These are phyloP conservation scores for Dictyostelium purpureum DNA, from an alignment of 78 protist genomes.

Conservation along the genomic window DNA sequence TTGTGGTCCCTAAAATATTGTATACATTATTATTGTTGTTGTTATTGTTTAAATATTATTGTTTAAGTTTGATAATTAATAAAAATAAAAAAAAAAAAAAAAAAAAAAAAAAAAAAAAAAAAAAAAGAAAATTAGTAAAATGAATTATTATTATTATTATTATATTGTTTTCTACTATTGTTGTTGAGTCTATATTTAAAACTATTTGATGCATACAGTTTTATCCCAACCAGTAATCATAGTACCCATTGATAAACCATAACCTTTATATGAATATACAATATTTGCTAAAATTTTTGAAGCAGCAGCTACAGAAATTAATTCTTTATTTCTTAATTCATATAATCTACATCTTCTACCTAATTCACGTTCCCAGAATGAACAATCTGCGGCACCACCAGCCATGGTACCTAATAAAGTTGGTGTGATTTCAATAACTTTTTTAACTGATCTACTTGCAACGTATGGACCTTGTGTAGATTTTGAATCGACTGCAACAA, in stretches of 20 bases:
- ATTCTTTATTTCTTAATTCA: constrained; percentile 93
- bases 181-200: too few relatives aligned
- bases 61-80: too few relatives aligned
- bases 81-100: too few relatives aligned
- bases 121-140: background rate
- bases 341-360: constrained; percentile 94
- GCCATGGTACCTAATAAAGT: constrained; percentile 99
- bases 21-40: too few relatives aligned
- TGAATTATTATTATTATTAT: background rate
- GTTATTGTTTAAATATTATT: too few relatives aligned
- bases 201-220: constrained; percentile 28
- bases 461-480: constrained; percentile 97
- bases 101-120: background rate
- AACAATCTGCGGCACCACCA: constrained; percentile 99
- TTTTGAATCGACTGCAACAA: constrained; percentile 98
- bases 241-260: constrained; percentile 99
- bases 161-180: too few relatives aligned
- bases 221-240: constrained; percentile 99
- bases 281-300: constrained; percentile 98
- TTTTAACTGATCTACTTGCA: constrained; percentile 97
- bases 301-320: constrained; percentile 99
- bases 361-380: constrained; percentile 97
- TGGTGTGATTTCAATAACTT: constrained; percentile 98
- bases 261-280: constrained; percentile 93
- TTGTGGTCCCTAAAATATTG: constrained; percentile 89